phyloP scores from a whole-genome alignment of 768 basidiomycete genomes.

The Suillus americanus region DNA sequence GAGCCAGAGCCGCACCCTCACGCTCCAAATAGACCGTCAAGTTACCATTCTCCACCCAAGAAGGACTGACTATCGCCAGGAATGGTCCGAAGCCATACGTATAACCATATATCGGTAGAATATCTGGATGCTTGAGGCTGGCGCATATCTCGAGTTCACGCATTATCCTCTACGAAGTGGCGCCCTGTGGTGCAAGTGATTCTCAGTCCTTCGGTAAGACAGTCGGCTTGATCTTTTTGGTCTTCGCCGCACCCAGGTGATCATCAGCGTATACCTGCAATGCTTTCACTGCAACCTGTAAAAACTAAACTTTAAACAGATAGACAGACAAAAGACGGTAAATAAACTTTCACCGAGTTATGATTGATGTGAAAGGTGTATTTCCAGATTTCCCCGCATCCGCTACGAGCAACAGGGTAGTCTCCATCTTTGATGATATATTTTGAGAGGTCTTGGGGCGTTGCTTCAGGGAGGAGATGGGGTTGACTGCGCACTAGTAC shows the following conservation, averaged over 20 bases:
- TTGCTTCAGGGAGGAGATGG: neutral
- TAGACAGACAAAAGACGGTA: neutral
- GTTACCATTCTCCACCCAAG: constrained; percentile 32
- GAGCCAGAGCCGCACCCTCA: constrained; percentile 8
- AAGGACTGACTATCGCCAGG: constrained; percentile 34
- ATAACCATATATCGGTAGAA: constrained; percentile 30
- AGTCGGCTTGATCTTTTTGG: constrained; percentile 4
- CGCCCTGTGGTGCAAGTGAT: neutral
- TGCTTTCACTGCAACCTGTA: constrained; percentile 4
- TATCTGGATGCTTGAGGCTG: constrained; percentile 24
- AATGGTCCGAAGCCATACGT: constrained; percentile 30
- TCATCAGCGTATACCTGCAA: neutral
- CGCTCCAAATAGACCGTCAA: constrained; percentile 22
- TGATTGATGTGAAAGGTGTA: neutral
- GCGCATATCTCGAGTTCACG: constrained; percentile 25
- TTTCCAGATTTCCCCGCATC: constrained; percentile 7
- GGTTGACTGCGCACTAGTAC: neutral
- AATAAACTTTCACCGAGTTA: neutral
- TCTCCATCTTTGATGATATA: neutral
- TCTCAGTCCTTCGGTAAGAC: too few species aligned
- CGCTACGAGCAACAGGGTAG: neutral
- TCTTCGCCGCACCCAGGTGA: neutral
- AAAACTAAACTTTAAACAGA: neutral
- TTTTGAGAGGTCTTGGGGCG: neutral
- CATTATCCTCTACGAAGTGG: constrained; percentile 18